Conservation (phyloP, 495 filamentous ascomycete genomes). For the Daldinia concentrica region DNA sequence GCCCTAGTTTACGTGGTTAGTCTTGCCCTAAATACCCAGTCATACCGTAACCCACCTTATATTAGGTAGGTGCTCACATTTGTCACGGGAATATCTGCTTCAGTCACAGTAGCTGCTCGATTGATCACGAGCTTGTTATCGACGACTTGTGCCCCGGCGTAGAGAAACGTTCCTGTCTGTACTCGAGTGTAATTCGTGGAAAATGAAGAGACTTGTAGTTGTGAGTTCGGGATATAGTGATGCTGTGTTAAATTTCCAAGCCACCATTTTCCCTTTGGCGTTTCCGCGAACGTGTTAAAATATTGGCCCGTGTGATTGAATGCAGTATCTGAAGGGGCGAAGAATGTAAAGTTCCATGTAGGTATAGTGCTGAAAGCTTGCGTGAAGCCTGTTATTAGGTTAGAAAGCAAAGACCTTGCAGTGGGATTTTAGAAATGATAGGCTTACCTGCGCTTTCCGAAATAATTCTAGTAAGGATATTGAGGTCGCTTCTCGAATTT, state of each 20-base stretch:
- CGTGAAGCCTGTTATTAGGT: constrained; percentile 18
- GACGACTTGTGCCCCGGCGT: not conserved
- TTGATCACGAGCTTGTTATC: not conserved
- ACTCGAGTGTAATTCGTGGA: not conserved
- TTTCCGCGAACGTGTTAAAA: constrained; percentile 19
- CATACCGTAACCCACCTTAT: not conserved
- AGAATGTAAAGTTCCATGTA: constrained; percentile 43
- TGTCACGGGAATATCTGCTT: not conserved
- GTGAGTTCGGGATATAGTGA: not conserved
- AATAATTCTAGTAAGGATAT: not conserved
- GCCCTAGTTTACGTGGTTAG: not conserved
- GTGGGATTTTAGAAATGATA: not conserved
- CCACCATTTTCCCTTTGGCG: not conserved
- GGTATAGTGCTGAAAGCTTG: constrained; percentile 39
- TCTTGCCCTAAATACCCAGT: not conserved
- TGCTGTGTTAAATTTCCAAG: not conserved
- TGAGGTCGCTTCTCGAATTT: not conserved
- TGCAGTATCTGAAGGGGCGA: constrained; percentile 42
- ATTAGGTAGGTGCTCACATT: not conserved
- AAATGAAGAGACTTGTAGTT: not conserved
- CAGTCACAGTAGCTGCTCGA: not conserved
- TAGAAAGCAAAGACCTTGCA: not conserved
- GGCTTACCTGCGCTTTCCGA: not conserved
- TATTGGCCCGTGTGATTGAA: constrained; percentile 40
- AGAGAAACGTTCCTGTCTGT: not conserved